Evolutionary conservation across 1,284 basidiomycete species (phyloP).

Genomic region (Takashimella tepidaria): DNA sequence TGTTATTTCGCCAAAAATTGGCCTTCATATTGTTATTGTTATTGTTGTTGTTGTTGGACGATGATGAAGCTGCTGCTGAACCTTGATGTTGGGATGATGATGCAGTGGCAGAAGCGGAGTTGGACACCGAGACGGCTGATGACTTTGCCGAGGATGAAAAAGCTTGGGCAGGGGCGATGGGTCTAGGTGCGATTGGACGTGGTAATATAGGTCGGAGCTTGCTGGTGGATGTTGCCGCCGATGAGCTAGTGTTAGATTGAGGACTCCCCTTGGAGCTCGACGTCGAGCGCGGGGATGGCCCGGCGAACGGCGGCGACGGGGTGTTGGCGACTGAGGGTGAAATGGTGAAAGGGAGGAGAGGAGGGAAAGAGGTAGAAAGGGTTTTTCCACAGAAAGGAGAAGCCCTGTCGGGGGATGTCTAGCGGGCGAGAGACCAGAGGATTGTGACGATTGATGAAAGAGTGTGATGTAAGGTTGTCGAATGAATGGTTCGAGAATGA

Average conservation of each 20-base stretch:
- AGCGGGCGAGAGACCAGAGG: neutral
- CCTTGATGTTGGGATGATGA: too few species aligned
- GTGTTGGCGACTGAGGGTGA: constrained; percentile 15
- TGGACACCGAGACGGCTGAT: constrained; percentile 4
- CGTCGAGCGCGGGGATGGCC: constrained; percentile 39
- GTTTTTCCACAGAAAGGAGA: neutral
- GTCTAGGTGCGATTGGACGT: constrained; percentile 34
- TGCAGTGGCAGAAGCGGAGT: too few species aligned
- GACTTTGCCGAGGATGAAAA: constrained; percentile 5
- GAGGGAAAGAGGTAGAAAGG: neutral
- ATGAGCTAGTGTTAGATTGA: constrained; percentile 15
- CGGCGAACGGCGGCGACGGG: constrained; percentile 36
- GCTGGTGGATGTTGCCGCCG: constrained; percentile 16
- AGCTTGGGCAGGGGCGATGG: constrained; percentile 8
- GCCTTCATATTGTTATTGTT: constrained; percentile 33
- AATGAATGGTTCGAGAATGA: neutral
- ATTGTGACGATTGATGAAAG: neutral
- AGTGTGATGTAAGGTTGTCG: neutral
- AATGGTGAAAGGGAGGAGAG: neutral
- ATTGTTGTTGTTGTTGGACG: neutral
- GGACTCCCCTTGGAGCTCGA: constrained; percentile 25
- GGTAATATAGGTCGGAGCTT: constrained; percentile 39
- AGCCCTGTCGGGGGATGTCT: neutral
- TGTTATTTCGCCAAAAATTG: constrained; percentile 30
- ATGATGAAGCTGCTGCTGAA: neutral